Evolutionary conservation across 176 grass and related monocot species (phyloP), one percentile per base, ranked within the genome.

Genomic region (Otatea glauca): DNA sequence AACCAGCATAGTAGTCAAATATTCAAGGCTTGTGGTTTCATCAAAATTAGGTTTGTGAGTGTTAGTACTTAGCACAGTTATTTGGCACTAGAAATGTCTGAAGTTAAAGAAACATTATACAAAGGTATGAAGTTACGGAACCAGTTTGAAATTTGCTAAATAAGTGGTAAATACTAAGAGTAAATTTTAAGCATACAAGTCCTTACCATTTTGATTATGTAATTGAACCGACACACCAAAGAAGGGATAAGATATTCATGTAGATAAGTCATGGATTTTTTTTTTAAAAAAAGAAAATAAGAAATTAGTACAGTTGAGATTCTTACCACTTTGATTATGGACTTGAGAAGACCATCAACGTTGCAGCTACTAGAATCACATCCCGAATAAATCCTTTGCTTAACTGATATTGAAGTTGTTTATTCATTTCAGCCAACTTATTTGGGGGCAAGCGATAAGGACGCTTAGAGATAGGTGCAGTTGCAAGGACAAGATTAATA

Each of bases 321-420:
- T n/a, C n/a, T n/a, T n/a, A n/a, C n/a, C n/a, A n/a, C n/a, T n/a
- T n/a, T n/a, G 23, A 21, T 75, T 15, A 99, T 86, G 44, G 96
- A 96, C 84, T 83, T 94, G 68, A 94, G 90, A 77, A 96, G 86
- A 25, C 89, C 90, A 58, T 96, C 88, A 42, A 96, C 87, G 75
- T 65, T 94, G 85, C 89, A 99, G 74, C 78, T 80, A 63, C 65
- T 92, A 81, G 88, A 89, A 81, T 60, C n/a, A n/a, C n/a, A n/a
- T n/a, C n/a, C n/a, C n/a, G n/a, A n/a, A n/a, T n/a, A n/a, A n/a
- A n/a, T n/a, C n/a, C n/a, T n/a, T n/a, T n/a, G n/a, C n/a, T n/a
- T n/a, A n/a, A n/a, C n/a, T n/a, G n/a, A n/a, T n/a, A n/a, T n/a
- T n/a, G n/a, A n/a, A n/a, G n/a, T n/a, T n/a, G n/a, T n/a, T n/a